A percentile compares a stretch with the other conserved stretches of the same genome.
phyloP scores from a whole-genome alignment of 371 early-diverging fungal species.

The Smittium culicis region DNA sequence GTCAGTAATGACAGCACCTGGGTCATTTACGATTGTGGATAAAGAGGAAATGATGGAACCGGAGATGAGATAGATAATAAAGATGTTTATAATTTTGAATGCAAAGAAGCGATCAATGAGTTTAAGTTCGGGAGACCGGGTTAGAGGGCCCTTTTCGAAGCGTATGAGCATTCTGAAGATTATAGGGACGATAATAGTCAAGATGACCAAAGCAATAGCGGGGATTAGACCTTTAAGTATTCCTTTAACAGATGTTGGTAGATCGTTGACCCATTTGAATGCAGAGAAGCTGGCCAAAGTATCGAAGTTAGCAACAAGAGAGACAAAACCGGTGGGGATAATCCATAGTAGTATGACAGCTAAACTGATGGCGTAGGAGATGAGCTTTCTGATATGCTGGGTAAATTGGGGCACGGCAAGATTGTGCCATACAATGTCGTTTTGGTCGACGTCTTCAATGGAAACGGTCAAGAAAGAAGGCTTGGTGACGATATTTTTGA shows the following conservation, averaged over 20 bases:
- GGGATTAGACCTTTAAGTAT: constrained; percentile 65
- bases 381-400: constrained; percentile 40
- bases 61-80: constrained; percentile 52
- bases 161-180: constrained; percentile 47
- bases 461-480: constrained; percentile 28
- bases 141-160: constrained; percentile 45
- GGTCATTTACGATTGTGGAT: constrained; percentile 15
- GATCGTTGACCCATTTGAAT: constrained; percentile 31
- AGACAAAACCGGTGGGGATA: constrained; percentile 45
- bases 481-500: constrained; percentile 32
- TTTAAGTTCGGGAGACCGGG: constrained; percentile 39
- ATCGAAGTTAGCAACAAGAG: constrained; percentile 46
- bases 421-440: constrained; percentile 75
- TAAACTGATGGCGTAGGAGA: constrained; percentile 37
- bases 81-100: constrained; percentile 59
- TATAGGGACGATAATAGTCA: constrained; percentile 47
- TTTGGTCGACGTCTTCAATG: constrained; percentile 45
- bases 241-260: constrained; percentile 32
- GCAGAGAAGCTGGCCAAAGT: constrained; percentile 34
- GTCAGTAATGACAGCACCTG: constrained; percentile 14
- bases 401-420: constrained; percentile 42
- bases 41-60: constrained; percentile 42
- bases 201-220: constrained; percentile 43
- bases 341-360: constrained; percentile 60
- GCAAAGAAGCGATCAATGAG: constrained; percentile 49